Evolutionary conservation across 2,329 filamentous ascomycete species (phyloP), one percentile per base, ranked within the genome.

Genomic region (Thelonectria rubi): DNA sequence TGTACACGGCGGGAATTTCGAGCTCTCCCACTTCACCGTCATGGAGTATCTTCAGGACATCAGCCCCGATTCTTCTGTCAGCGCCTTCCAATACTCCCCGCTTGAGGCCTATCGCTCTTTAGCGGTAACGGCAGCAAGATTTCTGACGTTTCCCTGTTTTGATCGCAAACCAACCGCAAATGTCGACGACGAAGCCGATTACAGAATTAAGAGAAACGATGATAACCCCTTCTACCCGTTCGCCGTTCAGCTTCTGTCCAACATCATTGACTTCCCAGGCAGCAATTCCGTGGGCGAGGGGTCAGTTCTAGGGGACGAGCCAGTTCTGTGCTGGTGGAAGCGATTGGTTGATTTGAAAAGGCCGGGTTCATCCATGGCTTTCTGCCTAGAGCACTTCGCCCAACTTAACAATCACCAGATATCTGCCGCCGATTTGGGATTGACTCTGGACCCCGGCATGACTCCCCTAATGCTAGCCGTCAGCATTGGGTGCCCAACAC

Each of bases 11-110:
- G 26, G 24, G 3, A 52, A 37, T 12, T 55, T 64, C 15, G 62
- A 64, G n/a, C 51, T 61, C n/a, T 34, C 62, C 1, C 62, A 64
- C 14, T 64, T 61, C 12, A 64, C 62, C 2, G 62, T 64, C 17
- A 39, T 58, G 17, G 62, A 64, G 39, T 64, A 61, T n/a, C 40
- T 64, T 15, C 30, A 54, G 14, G 40, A 18, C 3, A 18, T 8
- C 10, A n/a, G 12, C 6, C 48, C 50, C 2, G 6, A 53, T 20
- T 53, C 50, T 3, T 9, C 34, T 2, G 21, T 56, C 17, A 32
- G 53, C 4, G 32, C 40, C 11, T 56, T 55, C 21, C 10, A 10
- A 14, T 56, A 56, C 12, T 49, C 45, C 3, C n/a, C 15, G 12
- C 18, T 6, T 2, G 20, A 42, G 1, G 45, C 53, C n/a, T 49